Percentiles rank a stretch among this genome's conserved stretches.
Evolutionary conservation across 345 rosid genomes (phyloP).

Genomic region (Orychophragmus violaceus): DNA sequence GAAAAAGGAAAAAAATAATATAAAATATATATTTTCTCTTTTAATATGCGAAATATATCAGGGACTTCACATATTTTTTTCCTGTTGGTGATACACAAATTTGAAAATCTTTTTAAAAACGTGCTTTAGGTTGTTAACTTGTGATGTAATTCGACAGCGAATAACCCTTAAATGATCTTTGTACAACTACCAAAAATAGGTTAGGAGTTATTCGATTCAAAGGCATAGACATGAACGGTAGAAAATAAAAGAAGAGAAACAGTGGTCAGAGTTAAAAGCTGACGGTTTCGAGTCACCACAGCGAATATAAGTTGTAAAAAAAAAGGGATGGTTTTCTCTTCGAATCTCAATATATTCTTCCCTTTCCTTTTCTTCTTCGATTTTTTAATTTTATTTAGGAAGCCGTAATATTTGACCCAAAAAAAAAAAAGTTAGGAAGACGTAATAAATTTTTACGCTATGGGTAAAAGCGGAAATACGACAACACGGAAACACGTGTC

Average conservation of each 20-base stretch:
- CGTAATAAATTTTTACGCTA: constrained; percentile 18
- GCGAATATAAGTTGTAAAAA: neutral
- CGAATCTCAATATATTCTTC: too few relatives aligned
- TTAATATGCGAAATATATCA: neutral
- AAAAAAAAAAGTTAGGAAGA: too few relatives aligned
- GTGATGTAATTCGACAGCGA: neutral
- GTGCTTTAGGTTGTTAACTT: neutral
- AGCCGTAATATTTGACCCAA: constrained; percentile 13
- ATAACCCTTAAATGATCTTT: neutral
- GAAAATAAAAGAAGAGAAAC: neutral
- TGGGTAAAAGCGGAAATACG: constrained; percentile 8
- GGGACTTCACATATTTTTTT: neutral
- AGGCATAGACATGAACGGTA: neutral
- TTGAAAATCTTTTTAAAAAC: neutral
- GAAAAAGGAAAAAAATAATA: neutral
- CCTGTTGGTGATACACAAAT: neutral
- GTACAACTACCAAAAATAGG: neutral
- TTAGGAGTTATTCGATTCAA: neutral
- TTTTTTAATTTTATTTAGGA: neutral
- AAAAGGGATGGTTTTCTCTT: constrained; percentile 15
- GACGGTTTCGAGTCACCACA: constrained; percentile 23
- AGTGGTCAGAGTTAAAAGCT: constrained; percentile 17
- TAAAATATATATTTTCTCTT: neutral
- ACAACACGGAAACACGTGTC: constrained; percentile 1
- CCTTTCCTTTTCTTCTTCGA: neutral